phyloP scores from a whole-genome alignment of 1,284 basidiomycete genomes.

The Calocybe gambosa region DNA sequence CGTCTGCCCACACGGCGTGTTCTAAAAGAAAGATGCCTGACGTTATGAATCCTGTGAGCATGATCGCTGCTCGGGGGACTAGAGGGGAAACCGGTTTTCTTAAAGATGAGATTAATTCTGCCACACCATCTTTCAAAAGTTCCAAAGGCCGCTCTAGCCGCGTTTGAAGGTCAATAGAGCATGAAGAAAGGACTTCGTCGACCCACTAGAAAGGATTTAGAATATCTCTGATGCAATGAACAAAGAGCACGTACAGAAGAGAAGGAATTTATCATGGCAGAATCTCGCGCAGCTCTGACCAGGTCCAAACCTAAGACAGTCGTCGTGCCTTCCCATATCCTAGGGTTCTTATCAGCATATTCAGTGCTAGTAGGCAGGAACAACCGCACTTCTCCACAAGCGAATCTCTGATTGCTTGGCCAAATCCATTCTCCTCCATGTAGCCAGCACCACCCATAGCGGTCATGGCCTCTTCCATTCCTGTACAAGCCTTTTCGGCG shows the following conservation, averaged over 20 bases:
- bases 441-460: constrained; percentile 75
- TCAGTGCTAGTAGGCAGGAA: not conserved
- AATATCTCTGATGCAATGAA: not conserved
- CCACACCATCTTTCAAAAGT: constrained; percentile 31
- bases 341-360: constrained; percentile 7
- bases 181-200: constrained; percentile 34
- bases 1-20: constrained; percentile 55
- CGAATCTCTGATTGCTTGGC: constrained; percentile 51
- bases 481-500: constrained; percentile 55
- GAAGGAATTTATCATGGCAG: constrained; percentile 24
- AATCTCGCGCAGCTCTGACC: constrained; percentile 43
- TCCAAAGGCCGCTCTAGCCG: constrained; percentile 24
- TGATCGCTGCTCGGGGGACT: constrained; percentile 48
- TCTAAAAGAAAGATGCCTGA: constrained; percentile 54
- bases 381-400: constrained; percentile 57
- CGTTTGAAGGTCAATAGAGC: constrained; percentile 26
- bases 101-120: constrained; percentile 31
- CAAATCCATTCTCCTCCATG: constrained; percentile 74
- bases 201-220: constrained; percentile 44
- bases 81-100: constrained; percentile 35
- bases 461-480: constrained; percentile 72
- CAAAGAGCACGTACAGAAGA: constrained; percentile 21
- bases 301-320: constrained; percentile 67
- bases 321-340: constrained; percentile 78
- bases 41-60: constrained; percentile 48